These are phyloP conservation scores for Fagus sylvatica DNA, from an alignment of 306 rosid genomes.

Conservation along the genomic window DNA sequence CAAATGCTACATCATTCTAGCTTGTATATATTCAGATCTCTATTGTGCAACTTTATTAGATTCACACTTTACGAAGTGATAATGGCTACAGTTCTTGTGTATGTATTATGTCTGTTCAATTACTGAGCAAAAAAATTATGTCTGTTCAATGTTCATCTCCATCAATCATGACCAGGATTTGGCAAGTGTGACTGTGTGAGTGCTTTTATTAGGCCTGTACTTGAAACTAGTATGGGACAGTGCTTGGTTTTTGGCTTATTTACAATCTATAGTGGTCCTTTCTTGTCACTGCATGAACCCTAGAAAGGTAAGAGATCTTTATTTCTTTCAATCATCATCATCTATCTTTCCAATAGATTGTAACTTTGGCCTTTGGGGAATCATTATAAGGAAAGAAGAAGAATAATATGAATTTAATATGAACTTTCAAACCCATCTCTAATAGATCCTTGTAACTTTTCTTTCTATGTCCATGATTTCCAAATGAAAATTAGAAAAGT, in stretches of 20 bases:
- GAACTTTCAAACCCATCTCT: conserved; percentile 24
- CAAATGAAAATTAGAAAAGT: background rate
- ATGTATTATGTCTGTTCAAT: background rate
- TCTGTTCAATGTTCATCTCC: background rate
- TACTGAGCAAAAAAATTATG: too few relatives aligned
- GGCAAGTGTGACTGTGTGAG: background rate
- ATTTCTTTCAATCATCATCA: conserved; percentile 32
- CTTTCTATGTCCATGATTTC: background rate
- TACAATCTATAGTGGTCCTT: background rate
- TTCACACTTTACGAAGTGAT: conserved; percentile 17
- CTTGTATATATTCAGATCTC: conserved; percentile 25
- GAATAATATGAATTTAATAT: conserved; percentile 15
- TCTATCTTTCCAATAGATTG: conserved; percentile 25
- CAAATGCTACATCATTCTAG: background rate
- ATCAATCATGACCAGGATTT: background rate
- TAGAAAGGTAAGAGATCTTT: conserved; percentile 41
- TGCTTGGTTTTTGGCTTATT: conserved; percentile 24
- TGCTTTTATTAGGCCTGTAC: background rate
- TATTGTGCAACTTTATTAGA: conserved; percentile 33
- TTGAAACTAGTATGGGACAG: conserved; percentile 2
- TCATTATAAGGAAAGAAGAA: conserved; percentile 15
- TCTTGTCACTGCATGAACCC: conserved; percentile 39
- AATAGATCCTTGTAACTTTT: background rate
- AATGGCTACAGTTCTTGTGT: conserved; percentile 19
- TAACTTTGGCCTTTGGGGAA: conserved; percentile 8